phyloP scores from a whole-genome alignment of 2,329 filamentous ascomycete genomes.

The Verticillium zaregamsianum region DNA sequence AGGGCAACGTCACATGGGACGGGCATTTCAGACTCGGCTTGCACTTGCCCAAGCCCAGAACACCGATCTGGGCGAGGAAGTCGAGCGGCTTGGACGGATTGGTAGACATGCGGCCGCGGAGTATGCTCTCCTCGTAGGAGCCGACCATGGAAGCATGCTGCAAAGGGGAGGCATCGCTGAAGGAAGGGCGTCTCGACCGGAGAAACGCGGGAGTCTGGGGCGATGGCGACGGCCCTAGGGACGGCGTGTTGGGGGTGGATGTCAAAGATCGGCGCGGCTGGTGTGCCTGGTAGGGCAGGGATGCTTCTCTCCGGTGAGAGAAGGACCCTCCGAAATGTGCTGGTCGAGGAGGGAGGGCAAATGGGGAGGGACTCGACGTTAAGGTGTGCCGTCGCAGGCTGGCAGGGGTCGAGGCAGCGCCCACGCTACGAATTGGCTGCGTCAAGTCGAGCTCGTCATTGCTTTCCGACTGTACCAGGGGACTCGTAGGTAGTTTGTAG shows the following conservation, averaged over 20 bases:
- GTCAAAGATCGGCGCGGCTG: conserved; percentile 73
- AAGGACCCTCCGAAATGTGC: conserved; percentile 12
- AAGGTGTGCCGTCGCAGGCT: conserved; percentile 65
- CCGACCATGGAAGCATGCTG: conserved; percentile 95
- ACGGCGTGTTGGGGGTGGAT: conserved; percentile 43
- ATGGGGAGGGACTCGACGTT: conserved; percentile 50
- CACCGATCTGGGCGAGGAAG: conserved; percentile 93
- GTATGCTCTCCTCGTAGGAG: conserved; percentile 94
- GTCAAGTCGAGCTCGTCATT: conserved; percentile 72
- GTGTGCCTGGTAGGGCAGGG: conserved; percentile 69
- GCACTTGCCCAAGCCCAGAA: conserved; percentile 84
- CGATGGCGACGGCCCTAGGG: conserved; percentile 38
- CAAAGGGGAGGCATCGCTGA: conserved; percentile 68
- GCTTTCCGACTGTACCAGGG: conserved; percentile 82
- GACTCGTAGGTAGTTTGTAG: conserved; percentile 86
- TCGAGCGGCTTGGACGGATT: conserved; percentile 88
- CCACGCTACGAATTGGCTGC: conserved; percentile 45
- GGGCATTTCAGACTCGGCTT: conserved; percentile 82
- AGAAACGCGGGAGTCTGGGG: conserved; percentile 48
- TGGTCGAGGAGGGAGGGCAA: conserved; percentile 31
- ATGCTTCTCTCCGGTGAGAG: conserved; percentile 52
- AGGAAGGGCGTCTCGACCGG: conserved; percentile 62
- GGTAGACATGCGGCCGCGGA: conserved; percentile 94
- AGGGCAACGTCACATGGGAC: conserved; percentile 82
- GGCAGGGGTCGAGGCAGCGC: conserved; percentile 35